Evolutionary conservation across 2,329 filamentous ascomycete species (phyloP), one percentile per base, ranked within the genome.

Genomic region (Aspergillus ochraceus): DNA sequence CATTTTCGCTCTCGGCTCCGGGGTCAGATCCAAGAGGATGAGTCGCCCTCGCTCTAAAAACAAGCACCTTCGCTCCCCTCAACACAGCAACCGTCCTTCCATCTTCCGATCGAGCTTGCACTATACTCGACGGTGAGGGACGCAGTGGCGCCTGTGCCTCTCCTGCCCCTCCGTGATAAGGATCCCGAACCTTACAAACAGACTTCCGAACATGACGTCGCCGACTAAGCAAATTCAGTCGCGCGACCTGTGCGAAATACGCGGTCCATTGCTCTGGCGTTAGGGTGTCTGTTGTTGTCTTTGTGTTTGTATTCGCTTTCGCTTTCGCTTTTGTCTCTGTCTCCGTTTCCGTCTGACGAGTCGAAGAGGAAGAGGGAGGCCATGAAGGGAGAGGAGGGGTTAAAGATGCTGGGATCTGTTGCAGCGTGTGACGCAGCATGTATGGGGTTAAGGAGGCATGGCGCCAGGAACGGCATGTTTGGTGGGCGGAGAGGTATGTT

Each of bases 401-500:
- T 14, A 65, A 45, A 11, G 59, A 49, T 10, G 57, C 54, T 1
- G 65, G 66, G 20, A 58, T 58, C 39, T 61, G 54, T 20, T 58
- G 60, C 4, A 68, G 49, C 17, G 55, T 49, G 24, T 53, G 55
- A 10, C 56, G 59, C 9, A 69, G 32, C 42, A 68, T 60, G 29
- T 50, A 68, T 1, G 66, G 53, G 14, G 51, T 52, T 3, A 64
- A 63, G 4, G 66, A 63, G 36, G 66, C 66, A 42, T 47, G 47
- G 10, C 51, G 52, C 64, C 66, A 68, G 45, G 52, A 51, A 24
- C 49, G 55, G 39, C 64, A 68, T 24, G 61, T 52, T 45, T 62
- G 57, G 10, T 64, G 64, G n/a, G 63, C 64, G 19, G 62, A 55
- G 39, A 57, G 46, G 54, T 64, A 68, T 1, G 62, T 60, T 50